Evolutionary conservation across 257 asterid species (phyloP), one percentile per base, ranked within the genome.

Genomic region (Ballota nigra): DNA sequence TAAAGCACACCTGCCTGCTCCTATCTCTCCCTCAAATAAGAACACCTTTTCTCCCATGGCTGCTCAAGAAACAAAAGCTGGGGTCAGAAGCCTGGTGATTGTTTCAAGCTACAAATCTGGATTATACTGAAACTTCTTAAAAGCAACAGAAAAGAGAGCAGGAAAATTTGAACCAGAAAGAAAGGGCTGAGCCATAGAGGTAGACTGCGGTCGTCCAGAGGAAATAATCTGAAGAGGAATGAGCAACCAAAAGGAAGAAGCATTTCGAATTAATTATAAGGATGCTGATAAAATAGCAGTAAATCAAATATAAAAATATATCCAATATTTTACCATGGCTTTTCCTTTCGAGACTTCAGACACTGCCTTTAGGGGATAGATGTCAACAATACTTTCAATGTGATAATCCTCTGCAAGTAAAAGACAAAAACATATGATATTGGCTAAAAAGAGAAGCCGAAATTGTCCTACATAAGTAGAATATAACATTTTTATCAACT

Each of bases 1-100:
- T 58, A 76, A 75, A 77, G 70, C 84, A 66, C 74, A 94, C 99
- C 97, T 94, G 84, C 91, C 96, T 29, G 96, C 96, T 63, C 97
- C 96, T 74, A 83, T 79, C 71, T 87, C 90, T 34, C 95, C 97
- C 68, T 84, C 96, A 79, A 92, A 88, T 69, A 55, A 26, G 71
- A 85, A 84, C 58, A 79, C 82, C 71, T 83, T 91, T 79, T 71
- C 85, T 19, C 96, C 76, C 93, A 94, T 91, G 41, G 92, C 99
- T 94, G 96, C 81, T 56, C 78, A 85, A 36, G 75, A 34, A 78
- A 82, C 65, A 78, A 70, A 74, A 45, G 29, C 5, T 57, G 72
- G 69, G 72, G 41, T 77, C 78, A 79, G 70, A 72, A 34, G 76
- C 53, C 60, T 43, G 69, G 75, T 10, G 8, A 57, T 23, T 40